Evolutionary conservation across 805 yeast species (phyloP).

Genomic region (Scheffersomyces ergatensis): DNA sequence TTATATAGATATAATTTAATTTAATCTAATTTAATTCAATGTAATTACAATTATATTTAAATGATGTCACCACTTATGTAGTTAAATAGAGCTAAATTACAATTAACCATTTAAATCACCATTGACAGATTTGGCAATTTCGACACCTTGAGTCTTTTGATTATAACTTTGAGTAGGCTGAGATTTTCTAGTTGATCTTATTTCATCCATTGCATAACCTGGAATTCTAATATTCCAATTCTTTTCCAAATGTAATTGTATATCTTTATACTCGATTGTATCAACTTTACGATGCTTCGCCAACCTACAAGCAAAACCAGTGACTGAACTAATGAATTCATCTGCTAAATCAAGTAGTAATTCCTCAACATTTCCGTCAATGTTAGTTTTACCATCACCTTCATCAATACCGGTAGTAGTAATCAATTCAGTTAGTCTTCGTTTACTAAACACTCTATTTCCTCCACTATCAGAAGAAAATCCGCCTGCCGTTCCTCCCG

Average conservation of each 20-base stretch:
- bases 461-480: constrained; percentile 48
- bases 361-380: constrained; percentile 96
- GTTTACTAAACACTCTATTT: constrained; percentile 79
- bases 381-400: constrained; percentile 85
- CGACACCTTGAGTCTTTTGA: constrained; percentile 69
- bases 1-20: too few relatives aligned
- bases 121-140: constrained; percentile 59
- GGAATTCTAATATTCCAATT: constrained; percentile 96
- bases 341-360: constrained; percentile 88
- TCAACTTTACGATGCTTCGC: constrained; percentile 94
- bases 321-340: constrained; percentile 88
- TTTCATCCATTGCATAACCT: constrained; percentile 89
- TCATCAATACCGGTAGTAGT: constrained; percentile 78
- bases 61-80: too few relatives aligned
- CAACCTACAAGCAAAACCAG: constrained; percentile 88
- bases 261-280: constrained; percentile 80
- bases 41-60: too few relatives aligned
- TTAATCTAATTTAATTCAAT: too few relatives aligned
- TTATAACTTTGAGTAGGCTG: constrained; percentile 60
- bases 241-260: constrained; percentile 86
- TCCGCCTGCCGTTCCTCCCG: constrained; percentile 21
- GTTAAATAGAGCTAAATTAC: too few relatives aligned
- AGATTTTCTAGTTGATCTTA: constrained; percentile 73
- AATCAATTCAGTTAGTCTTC: constrained; percentile 86
- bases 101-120: constrained; percentile 33